Evolutionary conservation across 2,329 filamentous ascomycete genomes (phyloP).

Genomic region (Botrytis squamosa): DNA sequence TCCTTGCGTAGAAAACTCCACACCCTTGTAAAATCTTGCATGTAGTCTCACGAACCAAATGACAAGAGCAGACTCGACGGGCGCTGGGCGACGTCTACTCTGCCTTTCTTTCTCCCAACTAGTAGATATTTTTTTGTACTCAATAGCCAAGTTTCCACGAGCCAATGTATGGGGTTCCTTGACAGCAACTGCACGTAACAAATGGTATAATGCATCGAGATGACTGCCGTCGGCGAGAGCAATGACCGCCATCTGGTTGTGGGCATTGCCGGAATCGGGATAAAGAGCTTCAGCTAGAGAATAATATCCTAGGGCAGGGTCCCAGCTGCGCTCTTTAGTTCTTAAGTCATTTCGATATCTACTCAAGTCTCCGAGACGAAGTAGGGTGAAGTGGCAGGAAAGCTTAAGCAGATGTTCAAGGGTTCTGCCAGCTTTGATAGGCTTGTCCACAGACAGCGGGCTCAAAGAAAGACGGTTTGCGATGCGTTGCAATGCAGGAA

Average conservation of each 20-base stretch:
- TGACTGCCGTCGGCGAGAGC: slow-evolving; percentile 75
- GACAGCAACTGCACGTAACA: slow-evolving; percentile 79
- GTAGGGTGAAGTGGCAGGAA: slow-evolving; percentile 79
- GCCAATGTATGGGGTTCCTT: slow-evolving; percentile 73
- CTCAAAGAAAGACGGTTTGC: slow-evolving; percentile 36
- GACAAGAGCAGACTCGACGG: slow-evolving; percentile 56
- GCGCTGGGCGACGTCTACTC: slow-evolving; percentile 28
- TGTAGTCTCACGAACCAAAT: slow-evolving; percentile 86
- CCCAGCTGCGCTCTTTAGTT: slow-evolving; percentile 69
- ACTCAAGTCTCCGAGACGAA: slow-evolving; percentile 85
- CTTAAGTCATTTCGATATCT: slow-evolving; percentile 78
- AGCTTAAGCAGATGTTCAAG: slow-evolving; percentile 53
- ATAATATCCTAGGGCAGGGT: slow-evolving; percentile 81
- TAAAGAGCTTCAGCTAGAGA: slow-evolving; percentile 74
- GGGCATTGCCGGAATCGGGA: slow-evolving; percentile 75
- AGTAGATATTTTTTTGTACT: slow-evolving; percentile 66
- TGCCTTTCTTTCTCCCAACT: slow-evolving; percentile 56
- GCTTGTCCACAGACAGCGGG: slow-evolving; percentile 32
- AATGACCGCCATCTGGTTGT: slow-evolving; percentile 90
- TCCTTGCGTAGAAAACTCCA: slow-evolving; percentile 69
- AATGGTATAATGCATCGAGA: slow-evolving; percentile 81
- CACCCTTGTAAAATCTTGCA: slow-evolving; percentile 76
- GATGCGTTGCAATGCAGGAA: slow-evolving; percentile 37
- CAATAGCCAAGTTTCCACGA: slow-evolving; percentile 71
- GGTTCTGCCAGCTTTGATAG: slow-evolving; percentile 29